Evolutionary conservation across 345 rosid species (phyloP).

Genomic region (Ailanthus altissimus): DNA sequence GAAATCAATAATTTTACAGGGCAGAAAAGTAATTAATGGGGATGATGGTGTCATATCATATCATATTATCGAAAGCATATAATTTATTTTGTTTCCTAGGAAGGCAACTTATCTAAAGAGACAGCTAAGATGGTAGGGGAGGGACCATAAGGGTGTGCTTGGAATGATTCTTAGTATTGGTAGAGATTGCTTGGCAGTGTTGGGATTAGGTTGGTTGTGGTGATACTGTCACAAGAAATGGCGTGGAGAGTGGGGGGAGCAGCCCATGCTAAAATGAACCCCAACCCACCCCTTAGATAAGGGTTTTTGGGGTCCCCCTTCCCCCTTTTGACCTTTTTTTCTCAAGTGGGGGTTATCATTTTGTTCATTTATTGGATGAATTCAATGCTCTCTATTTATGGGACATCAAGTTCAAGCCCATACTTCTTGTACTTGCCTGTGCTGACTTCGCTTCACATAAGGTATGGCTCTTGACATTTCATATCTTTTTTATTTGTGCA

Average conservation of each 20-base stretch:
- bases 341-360: not conserved
- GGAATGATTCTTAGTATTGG: constrained; percentile 7
- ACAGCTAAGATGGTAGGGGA: constrained; percentile 47
- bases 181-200: constrained; percentile 6
- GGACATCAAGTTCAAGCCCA: constrained; percentile 21
- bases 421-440: not conserved
- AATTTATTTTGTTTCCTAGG: constrained; percentile 52
- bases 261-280: constrained; percentile 38
- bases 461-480: constrained; percentile 2
- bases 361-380: constrained; percentile 12
- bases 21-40: not conserved
- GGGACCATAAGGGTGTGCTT: constrained; percentile 27
- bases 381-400: constrained; percentile 11
- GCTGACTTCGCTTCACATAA: not conserved
- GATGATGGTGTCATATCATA: not conserved
- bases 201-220: constrained; percentile 23
- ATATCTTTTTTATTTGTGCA: not conserved
- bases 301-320: constrained; percentile 24
- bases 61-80: not conserved
- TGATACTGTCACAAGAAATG: constrained; percentile 23
- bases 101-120: constrained; percentile 42
- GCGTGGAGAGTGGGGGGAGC: constrained; percentile 25
- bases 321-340: not conserved
- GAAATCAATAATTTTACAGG: not conserved
- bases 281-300: not conserved